A percentile compares a stretch with the other conserved stretches of the same genome.
Evolutionary conservation across 1,284 basidiomycete genomes (phyloP).

Genomic region (Fistulinella cinereoalba): DNA sequence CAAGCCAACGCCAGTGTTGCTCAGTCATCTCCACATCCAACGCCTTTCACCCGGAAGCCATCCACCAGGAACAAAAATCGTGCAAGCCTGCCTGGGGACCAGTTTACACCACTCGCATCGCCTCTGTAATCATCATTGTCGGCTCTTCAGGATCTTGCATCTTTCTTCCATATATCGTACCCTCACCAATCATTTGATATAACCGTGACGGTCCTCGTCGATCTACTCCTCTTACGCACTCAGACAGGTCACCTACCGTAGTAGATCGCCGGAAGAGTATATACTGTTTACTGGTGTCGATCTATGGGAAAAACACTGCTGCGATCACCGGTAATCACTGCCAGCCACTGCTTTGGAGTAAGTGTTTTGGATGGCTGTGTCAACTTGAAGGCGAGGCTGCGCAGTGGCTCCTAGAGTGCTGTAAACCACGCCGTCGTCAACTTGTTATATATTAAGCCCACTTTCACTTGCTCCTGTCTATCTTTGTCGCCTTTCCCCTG

Average conservation of each 20-base stretch:
- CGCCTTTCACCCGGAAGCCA: conserved; percentile 65
- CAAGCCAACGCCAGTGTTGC: conserved; percentile 35
- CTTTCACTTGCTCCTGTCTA: not conserved
- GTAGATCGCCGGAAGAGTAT: conserved; percentile 11
- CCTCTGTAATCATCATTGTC: conserved; percentile 11
- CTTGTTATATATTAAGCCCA: not conserved
- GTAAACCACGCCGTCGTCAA: not conserved
- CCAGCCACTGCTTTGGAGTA: not conserved
- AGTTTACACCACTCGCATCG: conserved; percentile 20
- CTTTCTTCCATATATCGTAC: conserved; percentile 1
- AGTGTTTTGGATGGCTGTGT: not conserved
- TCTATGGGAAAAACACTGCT: not conserved
- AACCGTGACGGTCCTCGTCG: not conserved
- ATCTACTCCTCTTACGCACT: conserved; percentile 3
- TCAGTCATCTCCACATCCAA: conserved; percentile 47
- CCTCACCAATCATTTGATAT: conserved; percentile 1
- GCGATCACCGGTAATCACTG: conserved; percentile 1
- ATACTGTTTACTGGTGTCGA: conserved; percentile 2
- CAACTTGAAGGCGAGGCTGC: not conserved
- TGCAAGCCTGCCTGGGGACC: conserved; percentile 43
- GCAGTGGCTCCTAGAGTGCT: not conserved
- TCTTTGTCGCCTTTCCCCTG: conserved; percentile 13
- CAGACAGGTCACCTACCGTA: conserved; percentile 4
- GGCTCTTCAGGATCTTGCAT: conserved; percentile 2
- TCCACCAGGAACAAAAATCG: conserved; percentile 57